Evolutionary conservation across 495 filamentous ascomycete species (phyloP), one percentile per base, ranked within the genome.

Genomic region (Lepraria neglecta): DNA sequence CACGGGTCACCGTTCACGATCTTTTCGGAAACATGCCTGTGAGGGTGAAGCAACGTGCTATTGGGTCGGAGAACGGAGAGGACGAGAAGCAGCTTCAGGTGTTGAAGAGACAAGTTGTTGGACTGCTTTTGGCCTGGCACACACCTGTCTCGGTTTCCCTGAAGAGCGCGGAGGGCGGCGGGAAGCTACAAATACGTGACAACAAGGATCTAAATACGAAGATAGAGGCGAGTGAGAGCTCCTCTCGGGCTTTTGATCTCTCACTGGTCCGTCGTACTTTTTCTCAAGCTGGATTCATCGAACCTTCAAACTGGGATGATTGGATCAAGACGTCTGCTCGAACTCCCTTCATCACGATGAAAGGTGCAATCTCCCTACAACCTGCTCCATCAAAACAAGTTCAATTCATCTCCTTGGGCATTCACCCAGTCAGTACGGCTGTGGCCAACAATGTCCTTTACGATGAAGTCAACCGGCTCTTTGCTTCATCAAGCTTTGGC

Each of bases 21-120:
- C 77, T 98, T 14, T 97, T 97, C 73, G 94, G 92, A 2, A 91
- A 90, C 53, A 91, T 98, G 86, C 94, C 94, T 2, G 94, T 98
- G 12, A 87, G 95, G n/a, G 86, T 97, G 24, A 96, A 94, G 73
- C 88, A 88, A 67, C 80, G 91, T 65, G 78, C 82, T 12, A 67
- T 78, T 5, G 59, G 70, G 51, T 64, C 75, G 14, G 72, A 79
- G 56, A 75, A 72, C 56, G 75, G 76, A 12, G 82, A 87, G 48
- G 61, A 83, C 3, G 87, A 91, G 33, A 80, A 80, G 58, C 80
- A 88, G 56, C 92, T 90, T 86, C 83, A 89, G 15, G 72, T 75
- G 2, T 73, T 97, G 28, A 82, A 80, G 65, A 79, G 76, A 46
- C 67, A 70, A 3, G 66, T 90, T 11, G 78, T 85, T 19, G 81